These are phyloP conservation scores for Colletotrichum tanaceti DNA, from an alignment of 2,329 filamentous ascomycete species.

Conservation along the genomic window DNA sequence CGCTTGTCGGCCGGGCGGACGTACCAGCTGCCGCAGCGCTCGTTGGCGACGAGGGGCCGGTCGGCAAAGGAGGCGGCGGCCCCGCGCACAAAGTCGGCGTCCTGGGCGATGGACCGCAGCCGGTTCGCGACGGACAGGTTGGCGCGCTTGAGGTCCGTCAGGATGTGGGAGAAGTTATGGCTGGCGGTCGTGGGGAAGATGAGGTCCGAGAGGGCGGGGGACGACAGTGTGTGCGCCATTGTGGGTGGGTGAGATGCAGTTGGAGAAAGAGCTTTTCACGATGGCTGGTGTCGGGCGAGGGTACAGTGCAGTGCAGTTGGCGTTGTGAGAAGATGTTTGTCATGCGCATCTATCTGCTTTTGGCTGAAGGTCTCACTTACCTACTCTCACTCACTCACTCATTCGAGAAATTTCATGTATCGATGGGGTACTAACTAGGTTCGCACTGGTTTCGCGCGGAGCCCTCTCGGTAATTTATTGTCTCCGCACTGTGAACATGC, in stretches of 20 bases:
- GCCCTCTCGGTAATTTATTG: not conserved
- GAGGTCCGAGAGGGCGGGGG: constrained; percentile 53
- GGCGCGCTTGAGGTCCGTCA: constrained; percentile 78
- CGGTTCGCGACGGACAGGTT: constrained; percentile 85
- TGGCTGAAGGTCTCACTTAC: constrained; percentile 4
- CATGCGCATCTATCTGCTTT: not conserved
- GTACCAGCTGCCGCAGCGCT: constrained; percentile 97
- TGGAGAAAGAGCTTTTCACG: not conserved
- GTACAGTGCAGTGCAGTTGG: not conserved
- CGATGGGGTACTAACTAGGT: not conserved
- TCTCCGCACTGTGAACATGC: not conserved
- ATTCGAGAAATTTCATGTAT: constrained; percentile 14
- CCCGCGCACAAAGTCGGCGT: constrained; percentile 78
- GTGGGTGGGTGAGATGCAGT: not conserved
- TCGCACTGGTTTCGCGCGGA: not conserved
- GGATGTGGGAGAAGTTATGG: constrained; percentile 75
- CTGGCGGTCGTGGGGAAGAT: constrained; percentile 64
- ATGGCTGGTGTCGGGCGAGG: not conserved
- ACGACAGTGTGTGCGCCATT: constrained; percentile 25
- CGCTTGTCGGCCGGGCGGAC: constrained; percentile 73
- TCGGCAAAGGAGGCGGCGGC: constrained; percentile 64
- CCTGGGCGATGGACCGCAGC: constrained; percentile 79
- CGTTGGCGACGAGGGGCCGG: constrained; percentile 87
- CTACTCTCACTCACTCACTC: constrained; percentile 6
- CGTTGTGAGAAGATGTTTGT: constrained; percentile 14